Base-by-base conservation (phyloP, 2,329 filamentous ascomycete species). In the Anthostomella pinea region DNA sequence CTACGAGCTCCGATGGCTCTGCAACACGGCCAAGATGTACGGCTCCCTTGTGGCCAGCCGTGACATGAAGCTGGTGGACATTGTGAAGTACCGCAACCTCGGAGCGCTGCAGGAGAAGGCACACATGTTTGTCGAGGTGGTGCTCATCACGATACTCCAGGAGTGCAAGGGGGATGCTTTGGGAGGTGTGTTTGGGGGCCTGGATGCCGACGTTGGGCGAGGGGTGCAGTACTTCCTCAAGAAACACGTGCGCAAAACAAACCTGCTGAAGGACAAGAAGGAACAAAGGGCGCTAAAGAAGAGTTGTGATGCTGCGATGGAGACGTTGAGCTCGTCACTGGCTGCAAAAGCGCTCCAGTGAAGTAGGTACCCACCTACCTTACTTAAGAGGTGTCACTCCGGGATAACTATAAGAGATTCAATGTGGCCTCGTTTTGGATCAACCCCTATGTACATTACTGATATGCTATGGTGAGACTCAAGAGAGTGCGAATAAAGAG, bases 211-310 rank as follows among this genome's bases (percentile, higher is more conserved):
- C 39, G 74, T 96, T 44, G 79, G 83, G 5, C 78, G 78, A 38
- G 86, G 87, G 0, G 56, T 96, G 47, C 81, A 85, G 43, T 94
- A 83, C 62, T 93, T 95, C 56, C 56, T 97, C 34, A 78, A 79
- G 54, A 89, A 85, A 58, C 76, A 84, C 28, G 73, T 96, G 11
- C 70, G 76, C 4, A 85, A 81, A 58, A 84, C 82, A 1, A 64
- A 77, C 52, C 62, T 79, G 46, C 59, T 74, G 27, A 63, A 66
- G 10, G 64, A 66, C 5, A 74, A 71, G 51, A 65, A 64, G 44
- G 67, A 77, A 35, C 64, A 62, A 35, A 69, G 64, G 45, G 66
- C 61, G 41, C 52, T 82, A 7, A 67, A 61, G 52, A 69, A 67
- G 53, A 66, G 61, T 3, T 76, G 70, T 50, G 66, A 65, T 42